phyloP scores from a whole-genome alignment of 345 rosid species.

The Hibiscus tridactylites region DNA sequence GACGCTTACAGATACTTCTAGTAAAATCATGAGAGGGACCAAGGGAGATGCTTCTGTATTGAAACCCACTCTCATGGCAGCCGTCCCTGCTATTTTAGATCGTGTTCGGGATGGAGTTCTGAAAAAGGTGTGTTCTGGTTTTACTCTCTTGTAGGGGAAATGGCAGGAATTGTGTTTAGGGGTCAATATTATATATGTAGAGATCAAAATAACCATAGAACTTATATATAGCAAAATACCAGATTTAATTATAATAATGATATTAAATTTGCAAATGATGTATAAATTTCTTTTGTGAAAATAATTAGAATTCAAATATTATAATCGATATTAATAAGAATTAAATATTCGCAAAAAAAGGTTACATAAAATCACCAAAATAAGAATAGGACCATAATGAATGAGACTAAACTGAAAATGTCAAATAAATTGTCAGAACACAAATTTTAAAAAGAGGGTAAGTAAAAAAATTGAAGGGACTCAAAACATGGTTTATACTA shows the following conservation, averaged over 20 bases:
- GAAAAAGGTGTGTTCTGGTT: constrained; percentile 40
- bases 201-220: not conserved
- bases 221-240: not conserved
- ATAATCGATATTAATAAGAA: too few species aligned
- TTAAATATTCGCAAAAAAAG: not conserved
- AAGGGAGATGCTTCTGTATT: constrained; percentile 78
- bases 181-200: not conserved
- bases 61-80: constrained; percentile 74
- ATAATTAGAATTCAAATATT: too few species aligned
- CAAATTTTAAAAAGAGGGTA: not conserved
- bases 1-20: constrained; percentile 78
- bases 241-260: not conserved
- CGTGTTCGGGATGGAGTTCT: constrained; percentile 79
- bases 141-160: not conserved
- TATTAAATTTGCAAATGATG: not conserved
- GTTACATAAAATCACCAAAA: not conserved
- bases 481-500: not conserved
- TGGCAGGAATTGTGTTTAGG: not conserved
- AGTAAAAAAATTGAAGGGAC: not conserved
- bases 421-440: not conserved
- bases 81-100: constrained; percentile 87
- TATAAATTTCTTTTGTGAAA: too few species aligned
- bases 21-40: constrained; percentile 78
- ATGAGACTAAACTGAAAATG: not conserved
- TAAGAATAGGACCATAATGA: not conserved